Base-by-base conservation (phyloP, 73 alveolate genomes). In the Blepharisma stoltei region DNA sequence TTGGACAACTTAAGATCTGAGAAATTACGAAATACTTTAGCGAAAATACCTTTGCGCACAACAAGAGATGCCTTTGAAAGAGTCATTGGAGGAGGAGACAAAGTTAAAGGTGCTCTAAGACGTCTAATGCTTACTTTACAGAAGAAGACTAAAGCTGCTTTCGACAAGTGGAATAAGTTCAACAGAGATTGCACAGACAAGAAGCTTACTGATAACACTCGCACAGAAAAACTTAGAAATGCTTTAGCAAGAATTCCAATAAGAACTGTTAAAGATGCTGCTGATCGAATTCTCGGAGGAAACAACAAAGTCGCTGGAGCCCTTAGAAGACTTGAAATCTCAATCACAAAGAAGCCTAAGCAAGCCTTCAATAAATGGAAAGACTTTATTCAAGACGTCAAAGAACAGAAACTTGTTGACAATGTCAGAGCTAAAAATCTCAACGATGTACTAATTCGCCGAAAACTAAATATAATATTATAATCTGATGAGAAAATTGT, bases 191-290 rank as follows among this genome's bases (percentile, higher is more conserved):
- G 66, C 66, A 4, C n/a, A 20, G 27, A 52, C 23, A 20, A 20
- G 66, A 20, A 52, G 2, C 66, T 52, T 1, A 14, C 23, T 52
- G 66, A 52, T 52, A 20, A 11, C 3, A 52, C 23, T 14, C n/a
- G 66, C 27, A 14, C 66, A 52, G 27, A 52, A 52, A 52, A 52
- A 52, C 66, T 52, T 4, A 52, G n/a, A 52, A 20, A 14, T 52
- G 27, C n/a, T 20, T 52, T 52, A 20, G 23, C 66, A 20, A 38
- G 73, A 20, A 60, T 60, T 20, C 73, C 73, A 14, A 60, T n/a
- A 60, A n/a, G 73, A 25, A 25, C 46, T 60, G 23, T 60, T 25
- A 60, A 60, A 25, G 73, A 60, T 60, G 73, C 73, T 60, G 23
- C 14, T 8, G 73, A 60, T 14, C 0, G 66, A 4, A 20, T 52